A percentile compares a stretch with the other conserved stretches of the same genome.
Evolutionary conservation across 2,329 filamentous ascomycete genomes (phyloP).

Genomic region (Xylaria arbuscula): DNA sequence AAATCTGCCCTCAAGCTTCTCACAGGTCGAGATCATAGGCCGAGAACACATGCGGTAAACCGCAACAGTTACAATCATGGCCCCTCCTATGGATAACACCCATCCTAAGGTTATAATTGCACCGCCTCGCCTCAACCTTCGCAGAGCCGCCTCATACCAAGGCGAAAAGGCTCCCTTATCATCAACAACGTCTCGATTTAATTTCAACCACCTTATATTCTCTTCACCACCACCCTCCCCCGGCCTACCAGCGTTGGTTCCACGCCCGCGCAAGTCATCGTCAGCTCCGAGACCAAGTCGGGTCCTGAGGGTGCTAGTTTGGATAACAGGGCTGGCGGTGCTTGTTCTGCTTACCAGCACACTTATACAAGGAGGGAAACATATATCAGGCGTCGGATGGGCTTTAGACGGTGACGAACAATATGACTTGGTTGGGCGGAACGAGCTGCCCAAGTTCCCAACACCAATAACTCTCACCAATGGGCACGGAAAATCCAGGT

Average conservation of each 20-base stretch:
- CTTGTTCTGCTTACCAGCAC: constrained; percentile 62
- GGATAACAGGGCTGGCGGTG: constrained; percentile 61
- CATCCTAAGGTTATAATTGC: constrained; percentile 64
- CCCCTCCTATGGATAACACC: constrained; percentile 58
- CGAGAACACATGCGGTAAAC: constrained; percentile 12
- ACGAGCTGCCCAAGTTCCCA: constrained; percentile 75
- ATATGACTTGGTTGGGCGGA: constrained; percentile 75
- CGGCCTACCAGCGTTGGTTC: constrained; percentile 74
- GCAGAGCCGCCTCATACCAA: constrained; percentile 67
- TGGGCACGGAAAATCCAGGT: constrained; percentile 71
- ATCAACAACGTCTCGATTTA: constrained; percentile 71
- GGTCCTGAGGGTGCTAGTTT: constrained; percentile 66
- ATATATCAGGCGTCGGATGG: constrained; percentile 54
- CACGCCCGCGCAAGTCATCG: constrained; percentile 71
- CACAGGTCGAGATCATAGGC: background rate
- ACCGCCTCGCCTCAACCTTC: constrained; percentile 68
- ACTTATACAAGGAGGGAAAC: constrained; percentile 49
- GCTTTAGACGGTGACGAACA: constrained; percentile 55
- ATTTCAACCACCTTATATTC: constrained; percentile 74
- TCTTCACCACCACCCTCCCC: constrained; percentile 75
- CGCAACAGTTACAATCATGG: constrained; percentile 51
- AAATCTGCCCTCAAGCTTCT: background rate
- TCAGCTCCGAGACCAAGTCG: constrained; percentile 67
- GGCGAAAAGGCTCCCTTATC: constrained; percentile 66
- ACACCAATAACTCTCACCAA: constrained; percentile 78